Evolutionary conservation across 805 yeast species (phyloP), one percentile per base, ranked within the genome.

Genomic region (Myxozyma mucilagina): DNA sequence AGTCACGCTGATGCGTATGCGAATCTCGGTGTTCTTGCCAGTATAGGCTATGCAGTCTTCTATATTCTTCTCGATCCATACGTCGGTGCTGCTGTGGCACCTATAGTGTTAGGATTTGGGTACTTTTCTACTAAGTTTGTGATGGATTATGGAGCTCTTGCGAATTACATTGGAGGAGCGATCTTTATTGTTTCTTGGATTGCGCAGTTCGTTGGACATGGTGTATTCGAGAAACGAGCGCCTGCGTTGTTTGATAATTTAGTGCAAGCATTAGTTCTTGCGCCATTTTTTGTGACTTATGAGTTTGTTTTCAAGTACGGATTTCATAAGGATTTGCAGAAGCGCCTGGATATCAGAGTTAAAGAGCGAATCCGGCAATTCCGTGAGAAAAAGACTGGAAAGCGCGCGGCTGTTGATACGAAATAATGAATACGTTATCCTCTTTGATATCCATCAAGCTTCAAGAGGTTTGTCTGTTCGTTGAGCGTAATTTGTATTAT

Each of bases 171-270:
- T 11, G 78, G 84, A 0, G 58, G 76, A n/a, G 67, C 57, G 1
- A 67, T 82, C 16, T 88, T 87, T 71, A 71, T 80, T 0, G 41
- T 76, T 1, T 76, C 88, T 9, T 93, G 99, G 98, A 69, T 84
- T 14, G 84, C 84, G 6, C 98, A 94, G 70, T 91, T 93, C 73
- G 78, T 87, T 53, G 97, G 97, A 3, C 98, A 94, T 71, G 93
- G 88, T 1, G 78, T 82, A 10, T 89, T 84, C 70, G 99, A 93
- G 71, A 80, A 79, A 61, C 79, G 90, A 45, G 88, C 91, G 0
- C 99, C 99, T 0, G 97, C 98, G 0, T 74, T 93, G 55, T 72
- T 90, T 44, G 97, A 92, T 69, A 92, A 87, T 70, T 76, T 90
- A 48, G 75, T 86, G 4, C 97, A 91, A 71, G 94, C 97, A 4